Evolutionary conservation across 352 stramenopile genomes (phyloP), one percentile per base, ranked within the genome.

Genomic region (Globisporangium splendens): DNA sequence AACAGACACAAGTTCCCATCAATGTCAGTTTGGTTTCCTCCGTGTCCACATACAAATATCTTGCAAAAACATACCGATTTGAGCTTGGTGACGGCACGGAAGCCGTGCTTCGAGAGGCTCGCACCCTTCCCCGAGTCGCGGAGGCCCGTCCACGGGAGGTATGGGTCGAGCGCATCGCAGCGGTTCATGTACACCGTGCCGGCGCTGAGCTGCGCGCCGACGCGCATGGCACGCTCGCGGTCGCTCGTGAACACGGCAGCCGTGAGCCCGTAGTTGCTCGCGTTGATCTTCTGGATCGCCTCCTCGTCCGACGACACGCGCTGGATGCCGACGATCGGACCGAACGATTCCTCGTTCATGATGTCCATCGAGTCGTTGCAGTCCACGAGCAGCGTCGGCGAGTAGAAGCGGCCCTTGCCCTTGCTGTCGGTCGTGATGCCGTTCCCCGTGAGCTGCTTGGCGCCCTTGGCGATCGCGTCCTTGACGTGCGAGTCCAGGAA

Each of bases 111-210:
- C 52, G 84, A 93, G 42, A 95, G 79, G 28, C 78, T 92, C 43
- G 77, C 71, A 17, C 86, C 86, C 65, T 94, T 94, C 54, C 86
- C 86, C 44, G 86, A 86, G 64, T 92, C 73, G 47, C 84, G 86
- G 41, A 78, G 59, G 28, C 86, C 86, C 24, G 75, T 87, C 86
- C 86, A 95, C n/a, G 86, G 83, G 14, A 95, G 63, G 56, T 84
- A 86, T 17, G 86, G 84, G 61, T 93, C 83, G 18, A 94, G 51
- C 48, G 80, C 80, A 55, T 94, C 86, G 65, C 82, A 92, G 38
- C 86, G 80, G 70, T 95, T 95, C 82, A 91, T 89, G 67, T 82
- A 95, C 43, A 93, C 74, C 6, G 83, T 94, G 47, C 86, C 86
- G 48, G 73, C 79, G 47, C 81, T 88, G 20, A 93, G 75, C 55